A percentile compares a stretch with the other conserved stretches of the same genome.
Evolutionary conservation across 148 eudicot species (phyloP).

Genomic region (Rhododendron mucronatum): DNA sequence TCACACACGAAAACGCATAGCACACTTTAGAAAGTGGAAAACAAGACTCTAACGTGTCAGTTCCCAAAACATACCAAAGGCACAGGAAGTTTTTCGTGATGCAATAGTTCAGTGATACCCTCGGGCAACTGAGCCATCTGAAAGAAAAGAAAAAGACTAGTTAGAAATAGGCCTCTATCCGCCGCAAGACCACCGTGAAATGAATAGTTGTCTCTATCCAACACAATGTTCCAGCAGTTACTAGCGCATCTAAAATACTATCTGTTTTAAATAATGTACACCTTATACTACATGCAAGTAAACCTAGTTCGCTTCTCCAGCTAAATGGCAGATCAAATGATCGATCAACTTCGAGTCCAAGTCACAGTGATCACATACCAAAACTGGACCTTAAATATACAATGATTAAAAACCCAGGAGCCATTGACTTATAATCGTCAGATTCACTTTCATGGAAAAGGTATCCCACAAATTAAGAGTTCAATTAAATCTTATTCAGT

Average conservation of each 20-base stretch:
- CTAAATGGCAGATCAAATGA: neutral
- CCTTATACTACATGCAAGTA: neutral
- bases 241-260: neutral
- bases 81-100: constrained; percentile 67
- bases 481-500: neutral
- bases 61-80: constrained; percentile 61
- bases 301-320: neutral
- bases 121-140: constrained; percentile 97
- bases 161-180: neutral
- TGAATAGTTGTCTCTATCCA: neutral
- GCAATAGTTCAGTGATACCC: constrained; percentile 79
- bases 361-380: neutral
- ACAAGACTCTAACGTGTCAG: neutral
- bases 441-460: neutral
- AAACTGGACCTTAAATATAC: neutral
- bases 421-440: neutral
- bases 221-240: constrained; percentile 4
- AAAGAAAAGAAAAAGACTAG: constrained; percentile 7
- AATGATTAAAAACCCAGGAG: constrained; percentile 4
- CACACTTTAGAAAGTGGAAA: neutral
- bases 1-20: neutral
- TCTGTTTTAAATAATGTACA: neutral
- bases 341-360: neutral
- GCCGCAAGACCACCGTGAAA: neutral
- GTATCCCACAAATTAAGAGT: neutral